Base-by-base conservation (phyloP, 352 stramenopile species). In the Pythium sp. region DNA sequence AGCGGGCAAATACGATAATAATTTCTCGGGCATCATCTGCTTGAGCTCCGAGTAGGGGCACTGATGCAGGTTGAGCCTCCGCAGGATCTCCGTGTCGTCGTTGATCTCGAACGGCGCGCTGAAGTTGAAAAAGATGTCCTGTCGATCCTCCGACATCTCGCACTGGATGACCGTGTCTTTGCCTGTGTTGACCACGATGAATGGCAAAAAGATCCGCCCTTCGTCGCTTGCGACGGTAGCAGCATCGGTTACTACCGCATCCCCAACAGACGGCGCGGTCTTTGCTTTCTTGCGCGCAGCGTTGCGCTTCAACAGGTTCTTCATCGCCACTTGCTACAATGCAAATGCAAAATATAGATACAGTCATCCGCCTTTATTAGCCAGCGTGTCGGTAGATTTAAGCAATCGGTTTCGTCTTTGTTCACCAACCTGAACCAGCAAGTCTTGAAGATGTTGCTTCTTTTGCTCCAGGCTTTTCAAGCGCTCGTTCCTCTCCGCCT, bases 111-210 rank as follows among this genome's bases (percentile, higher is more conserved):
- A 99, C 43, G 95, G 92, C 53, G 89, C 87, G 71, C 81, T 96
- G 74, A 99, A 99, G 73, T 99, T 98, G 82, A 99, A 99, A 71
- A 97, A 98, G 41, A 99, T 97, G 72, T 98, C 91, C 38, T 96
- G 93, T 0, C 92, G 87, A 70, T 99, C 93, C 72, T 96, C 89
- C 12, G 87, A 95, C 95, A 99, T 99, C 68, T 99, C 96, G 71
- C 95, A 99, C 74, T 99, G 94, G 73, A 99, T 98, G 11, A 98
- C 87, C 1, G 95, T 98, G 65, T 95, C 88, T 47, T 95, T 93
- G 79, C 87, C 86, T 3, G 96, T 98, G 75, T 98, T 98, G 24
- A 99, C 94, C 2, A 98, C 87, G 65, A 99, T 98, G 70, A 99
- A 99, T 28, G 97, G 97, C n/a, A 99, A 70, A 8, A 95, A 96